Base-by-base conservation (phyloP, 192 early-diverging fungal genomes). In the Phycomyces blakesleeanus region DNA sequence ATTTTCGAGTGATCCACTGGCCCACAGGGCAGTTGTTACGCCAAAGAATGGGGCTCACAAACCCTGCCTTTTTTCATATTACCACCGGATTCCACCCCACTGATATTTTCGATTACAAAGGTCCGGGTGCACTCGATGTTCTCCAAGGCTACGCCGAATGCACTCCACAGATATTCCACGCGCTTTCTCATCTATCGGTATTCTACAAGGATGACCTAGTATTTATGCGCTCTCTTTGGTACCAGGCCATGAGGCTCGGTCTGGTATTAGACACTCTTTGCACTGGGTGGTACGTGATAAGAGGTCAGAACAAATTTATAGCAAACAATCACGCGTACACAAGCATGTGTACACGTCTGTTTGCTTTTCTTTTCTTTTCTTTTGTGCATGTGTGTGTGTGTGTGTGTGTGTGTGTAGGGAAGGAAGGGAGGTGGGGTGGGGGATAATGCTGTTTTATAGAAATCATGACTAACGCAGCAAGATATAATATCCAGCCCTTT, bases 1-100 rank as follows among this genome's bases (percentile, higher is more conserved):
- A 37, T 15, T 61, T 51, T 27, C 44, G 50, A 27, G 59, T 61
- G n/a, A 49, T 61, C 11, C 59, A 61, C 20, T 61, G 59, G 59
- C 59, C 59, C 12, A 49, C 29, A 21, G 59, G 59, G 16, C 59
- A 61, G 47, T 42, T 11, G 3, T 50, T 61, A 37, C 44, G 59
- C 8, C 59, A 27, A 20, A 51, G 15, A 6, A 14, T 61, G 3
- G 59, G 59, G 12, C 59, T 61, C 18, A 34, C 2, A 7, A 14
- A 22, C 0, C 47, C 27, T 11, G 49, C 49, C 1, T 51, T 51
- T 18, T 49, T 61, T n/a, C 59, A 61, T 61, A 49, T 61, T 1
- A 61, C 59, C 1, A 20, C 50, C 27, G 59, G 59, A 10, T 61
- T 61, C 29, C 12, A 37, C 18, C 59, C 59, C 15, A 29, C 10